phyloP scores from a whole-genome alignment of 495 filamentous ascomycete species.

The Penicillium macrosclerotiorum region DNA sequence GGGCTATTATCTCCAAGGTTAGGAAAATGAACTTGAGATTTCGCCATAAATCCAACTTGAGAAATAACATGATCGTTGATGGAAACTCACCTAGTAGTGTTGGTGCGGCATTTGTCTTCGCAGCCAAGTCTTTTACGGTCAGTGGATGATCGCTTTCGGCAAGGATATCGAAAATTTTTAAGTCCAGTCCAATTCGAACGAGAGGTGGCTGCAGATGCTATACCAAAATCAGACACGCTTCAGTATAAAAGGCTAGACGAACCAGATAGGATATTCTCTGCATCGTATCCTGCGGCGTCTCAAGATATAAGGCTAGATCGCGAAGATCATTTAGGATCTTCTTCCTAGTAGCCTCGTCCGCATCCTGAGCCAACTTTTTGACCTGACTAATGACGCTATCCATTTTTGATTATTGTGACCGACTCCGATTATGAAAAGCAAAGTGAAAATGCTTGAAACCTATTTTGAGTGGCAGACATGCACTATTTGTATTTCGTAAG shows the following conservation, averaged over 20 bases:
- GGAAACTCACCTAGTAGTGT: constrained; percentile 6
- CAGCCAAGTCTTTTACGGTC: constrained; percentile 21
- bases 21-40: not conserved
- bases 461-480: too few relatives aligned
- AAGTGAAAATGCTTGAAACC: too few relatives aligned
- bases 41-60: too few relatives aligned
- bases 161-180: constrained; percentile 31
- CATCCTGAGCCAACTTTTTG: constrained; percentile 5
- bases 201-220: constrained; percentile 17
- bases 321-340: constrained; percentile 3
- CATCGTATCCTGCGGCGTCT: constrained; percentile 5
- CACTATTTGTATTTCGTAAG: too few relatives aligned
- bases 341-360: not conserved
- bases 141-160: constrained; percentile 18
- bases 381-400: constrained; percentile 6
- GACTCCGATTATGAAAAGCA: too few relatives aligned
- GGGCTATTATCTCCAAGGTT: constrained; percentile 17
- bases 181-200: constrained; percentile 21
- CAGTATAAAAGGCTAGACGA: not conserved
- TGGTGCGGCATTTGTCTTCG: constrained; percentile 14
- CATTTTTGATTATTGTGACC: too few relatives aligned
- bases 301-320: constrained; percentile 5
- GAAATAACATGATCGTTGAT: too few relatives aligned
- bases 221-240: not conserved
- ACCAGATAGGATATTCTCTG: constrained; percentile 7